Base-by-base conservation (phyloP, 2,329 filamentous ascomycete genomes). In the Pyrenophora teres region DNA sequence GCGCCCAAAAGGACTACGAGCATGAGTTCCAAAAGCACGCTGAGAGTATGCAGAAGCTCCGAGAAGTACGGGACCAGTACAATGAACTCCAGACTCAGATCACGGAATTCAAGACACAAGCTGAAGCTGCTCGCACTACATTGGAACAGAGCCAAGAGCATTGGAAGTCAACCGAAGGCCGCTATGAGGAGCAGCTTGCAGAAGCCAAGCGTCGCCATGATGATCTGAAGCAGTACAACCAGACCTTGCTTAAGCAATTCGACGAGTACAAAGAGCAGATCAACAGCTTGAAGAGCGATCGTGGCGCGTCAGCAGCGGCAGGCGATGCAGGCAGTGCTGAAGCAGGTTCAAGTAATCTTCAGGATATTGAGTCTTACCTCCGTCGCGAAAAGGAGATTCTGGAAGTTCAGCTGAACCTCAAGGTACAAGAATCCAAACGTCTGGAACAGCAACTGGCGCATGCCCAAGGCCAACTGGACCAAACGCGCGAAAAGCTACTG, bases 301-400 rank as follows among this genome's bases (percentile, higher is more conserved):
- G 91, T 36, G 78, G 81, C 4, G 78, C 36, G 10, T 6, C 21
- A 32, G 25, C 80, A 32, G 71, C 78, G 4, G 76, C 76, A 5
- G 78, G 83, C 10, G 86, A 88, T 31, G 68, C 72, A 23, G 74
- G 77, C 25, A 77, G 78, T 10, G 67, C 72, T 12, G 81, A 85
- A 43, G 79, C 84, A 31, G 85, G 84, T 35, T 78, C 87, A 8
- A 89, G 91, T 60, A 90, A 89, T 46, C 83, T 96, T 8, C 89
- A 94, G 56, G 93, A 97, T 67, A 84, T 99, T 50, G 95, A 96
- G 75, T 88, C 85, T 56, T 99, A 94, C 72, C 79, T 99, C 55
- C 88, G 93, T 39, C 88, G 91, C 36, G 95, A 99, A 76, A 99
- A 97, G 79, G 94, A 97, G 71, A 97, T 99, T 60, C 83, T 97